Evolutionary conservation across 192 early-diverging fungal species (phyloP).

Genomic region (Spinellus fusiger): DNA sequence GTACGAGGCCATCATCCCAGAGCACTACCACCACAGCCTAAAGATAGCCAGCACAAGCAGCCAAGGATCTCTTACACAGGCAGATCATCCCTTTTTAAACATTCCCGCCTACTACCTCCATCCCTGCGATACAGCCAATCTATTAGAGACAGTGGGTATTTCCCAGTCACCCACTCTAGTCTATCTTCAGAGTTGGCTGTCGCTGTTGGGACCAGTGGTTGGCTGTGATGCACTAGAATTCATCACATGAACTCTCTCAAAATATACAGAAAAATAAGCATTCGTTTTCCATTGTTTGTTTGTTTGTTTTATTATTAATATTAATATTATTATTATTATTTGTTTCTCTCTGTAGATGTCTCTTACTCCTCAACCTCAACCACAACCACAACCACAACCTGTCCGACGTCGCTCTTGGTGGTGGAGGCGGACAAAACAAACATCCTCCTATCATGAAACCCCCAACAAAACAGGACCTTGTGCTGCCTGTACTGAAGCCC

Average conservation of each 20-base stretch:
- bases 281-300: too few species aligned
- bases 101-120: constrained; percentile 56
- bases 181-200: constrained; percentile 21
- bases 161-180: neutral
- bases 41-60: neutral
- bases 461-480: too few species aligned
- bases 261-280: neutral
- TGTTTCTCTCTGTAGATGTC: neutral
- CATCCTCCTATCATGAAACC: too few species aligned
- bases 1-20: constrained; percentile 32
- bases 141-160: constrained; percentile 36
- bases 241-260: too few species aligned
- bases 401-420: constrained; percentile 1
- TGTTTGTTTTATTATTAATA: too few species aligned
- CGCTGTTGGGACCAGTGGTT: constrained; percentile 15
- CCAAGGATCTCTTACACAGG: constrained; percentile 10
- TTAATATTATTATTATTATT: too few species aligned
- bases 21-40: neutral
- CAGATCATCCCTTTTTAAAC: constrained; percentile 52
- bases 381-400: neutral
- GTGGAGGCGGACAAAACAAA: constrained; percentile 5
- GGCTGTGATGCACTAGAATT: constrained; percentile 6
- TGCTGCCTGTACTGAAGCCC: neutral
- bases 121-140: constrained; percentile 53
- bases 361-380: neutral